Evolutionary conservation across 176 grass and related monocot genomes (phyloP), one percentile per base, ranked within the genome.

Genomic region (Musa beccarii): DNA sequence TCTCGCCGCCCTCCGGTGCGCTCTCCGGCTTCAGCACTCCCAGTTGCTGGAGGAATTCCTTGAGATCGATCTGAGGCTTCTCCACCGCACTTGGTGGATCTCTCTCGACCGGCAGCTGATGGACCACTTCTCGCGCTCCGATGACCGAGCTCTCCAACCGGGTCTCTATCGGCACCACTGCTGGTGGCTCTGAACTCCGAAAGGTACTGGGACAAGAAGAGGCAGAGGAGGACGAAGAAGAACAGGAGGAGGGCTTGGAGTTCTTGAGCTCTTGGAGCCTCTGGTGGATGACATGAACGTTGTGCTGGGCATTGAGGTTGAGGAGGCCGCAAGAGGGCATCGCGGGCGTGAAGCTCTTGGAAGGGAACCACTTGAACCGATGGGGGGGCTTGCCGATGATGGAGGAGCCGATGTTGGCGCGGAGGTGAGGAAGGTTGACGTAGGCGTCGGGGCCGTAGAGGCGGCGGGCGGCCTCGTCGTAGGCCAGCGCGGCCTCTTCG

Each of bases 211-310:
- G 51, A 21, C 71, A 73, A 6, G 52, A 67, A 51, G 55, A 19
- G 25, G 63, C 14, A 23, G 72, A n/a, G 53, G 22, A 72, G 6
- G 84, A 75, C 3, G 67, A 63, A 13, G 68, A 29, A 34, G 69
- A 53, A 13, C 49, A 53, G 20, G 56, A 69, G 26, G 59, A 16
- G 61, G n/a, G 71, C 51, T 76, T 83, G 19, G 69, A 63, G 49
- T 75, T 79, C 80, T 94, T 94, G 64, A 99, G 85, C 81, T 99
- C 95, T 76, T 99, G 95, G 19, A 99, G 81, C 80, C 83, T 87
- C 83, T 99, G 95, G 79, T 99, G 88, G 68, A 99, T 99, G 86
- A 87, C 91, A 73, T 99, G 90, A n/a, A 99, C 95, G 75, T 99
- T 99, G 84, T 99, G 95, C 78, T 99, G 95, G 49, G 90, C 95